Base-by-base conservation (phyloP, 2,329 filamentous ascomycete genomes). In the Scedosporium apiospermum region DNA sequence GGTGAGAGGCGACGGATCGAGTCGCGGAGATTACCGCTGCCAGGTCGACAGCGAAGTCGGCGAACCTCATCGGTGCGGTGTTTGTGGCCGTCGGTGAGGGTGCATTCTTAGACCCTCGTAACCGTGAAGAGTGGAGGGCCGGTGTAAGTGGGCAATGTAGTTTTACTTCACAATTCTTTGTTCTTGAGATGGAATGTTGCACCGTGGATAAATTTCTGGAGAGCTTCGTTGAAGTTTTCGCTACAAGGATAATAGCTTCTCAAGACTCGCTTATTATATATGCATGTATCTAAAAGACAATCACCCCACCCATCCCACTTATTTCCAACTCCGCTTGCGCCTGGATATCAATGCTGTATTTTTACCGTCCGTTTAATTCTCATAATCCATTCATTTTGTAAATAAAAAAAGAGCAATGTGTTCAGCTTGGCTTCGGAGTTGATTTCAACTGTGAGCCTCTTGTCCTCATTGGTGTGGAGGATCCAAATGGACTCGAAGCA, bases 11-110 rank as follows among this genome's bases (percentile, higher is more conserved):
- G 65, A 93, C 81, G 41, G 83, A 83, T 64, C 86, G 83, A 60
- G 88, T 88, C 71, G 86, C 89, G 77, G 82, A 85, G 73, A 88
- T 80, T 66, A 93, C 79, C 65, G 87, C 84, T 67, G 87, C 85
- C 68, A 89, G 78, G 76, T 93, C 90, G 71, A 92, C 78, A 65
- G 80, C 76, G 70, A 81, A 84, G 76, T 83, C 87, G 76, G 82
- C 83, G 80, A 85, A 77, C 73, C 82, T 77, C 83, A 86, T 86
- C 16, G 49, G 49, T 55, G 60, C 30, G 30, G 27, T 30, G n/a
- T 26, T 34, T 23, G 34, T 12, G 7, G 2, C 18, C n/a, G 30
- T 44, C 49, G n/a, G 2, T 23, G 23, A 5, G 18, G 10, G 21
- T 23, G n/a, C 51, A 55, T 55, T 55, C 51, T 55, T 55, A 18